phyloP scores from a whole-genome alignment of 257 asterid genomes.

The Capsicum pubescens region DNA sequence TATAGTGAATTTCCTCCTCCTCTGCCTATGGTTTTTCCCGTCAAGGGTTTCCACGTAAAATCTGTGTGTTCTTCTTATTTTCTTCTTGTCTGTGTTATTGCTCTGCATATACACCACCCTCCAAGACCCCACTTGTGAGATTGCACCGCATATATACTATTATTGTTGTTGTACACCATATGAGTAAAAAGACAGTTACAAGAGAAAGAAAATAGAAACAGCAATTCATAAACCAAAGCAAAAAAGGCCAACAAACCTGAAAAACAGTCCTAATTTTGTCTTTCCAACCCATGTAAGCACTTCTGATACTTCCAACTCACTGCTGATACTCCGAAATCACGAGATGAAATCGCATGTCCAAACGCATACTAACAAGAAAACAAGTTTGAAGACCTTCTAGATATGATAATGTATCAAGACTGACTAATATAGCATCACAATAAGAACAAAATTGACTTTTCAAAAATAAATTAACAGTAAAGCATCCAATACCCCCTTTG shows the following conservation, averaged over 20 bases:
- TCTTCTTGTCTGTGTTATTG: no score
- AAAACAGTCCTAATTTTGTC: conserved; percentile 50
- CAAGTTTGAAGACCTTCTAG: neutral
- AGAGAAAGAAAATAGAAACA: neutral
- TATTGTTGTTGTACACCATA: neutral
- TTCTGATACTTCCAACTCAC: conserved; percentile 7
- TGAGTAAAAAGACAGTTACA: neutral
- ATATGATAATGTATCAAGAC: neutral
- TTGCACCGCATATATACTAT: no score
- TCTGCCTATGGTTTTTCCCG: no score
- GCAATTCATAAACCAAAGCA: neutral
- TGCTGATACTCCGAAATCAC: neutral
- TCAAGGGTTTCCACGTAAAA: no score
- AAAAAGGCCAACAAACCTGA: conserved; percentile 54
- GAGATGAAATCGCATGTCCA: no score
- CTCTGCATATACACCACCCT: no score
- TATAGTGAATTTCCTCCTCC: no score
- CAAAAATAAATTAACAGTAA: no score
- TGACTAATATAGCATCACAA: neutral
- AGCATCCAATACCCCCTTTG: no score
- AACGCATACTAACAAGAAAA: no score
- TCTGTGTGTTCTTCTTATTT: no score
- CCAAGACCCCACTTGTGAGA: no score
- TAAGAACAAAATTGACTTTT: conserved; percentile 15
- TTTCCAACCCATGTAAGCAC: conserved; percentile 57